These are phyloP conservation scores for Camelina neglecta DNA, from an alignment of 345 rosid species.

Conservation along the genomic window DNA sequence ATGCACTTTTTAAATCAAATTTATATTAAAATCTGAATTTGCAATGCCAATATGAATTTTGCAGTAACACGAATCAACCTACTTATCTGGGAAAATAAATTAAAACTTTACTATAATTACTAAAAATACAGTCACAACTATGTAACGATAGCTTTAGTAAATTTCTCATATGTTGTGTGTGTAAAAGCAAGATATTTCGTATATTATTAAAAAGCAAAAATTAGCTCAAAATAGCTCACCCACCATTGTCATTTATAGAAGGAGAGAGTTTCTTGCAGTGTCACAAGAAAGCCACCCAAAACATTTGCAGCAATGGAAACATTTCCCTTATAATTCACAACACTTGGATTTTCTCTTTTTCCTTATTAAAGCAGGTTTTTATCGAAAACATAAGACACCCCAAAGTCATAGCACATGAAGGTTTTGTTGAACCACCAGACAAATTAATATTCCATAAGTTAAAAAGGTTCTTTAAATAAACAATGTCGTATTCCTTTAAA, in stretches of 20 bases:
- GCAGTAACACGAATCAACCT: not conserved
- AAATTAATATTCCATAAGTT: not conserved
- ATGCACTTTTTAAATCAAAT: not conserved
- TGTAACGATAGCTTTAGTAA: not conserved
- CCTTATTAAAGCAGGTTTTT: not conserved
- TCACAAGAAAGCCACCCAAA: conserved; percentile 24
- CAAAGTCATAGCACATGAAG: conserved; percentile 29
- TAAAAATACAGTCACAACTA: not conserved
- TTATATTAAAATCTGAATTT: not conserved
- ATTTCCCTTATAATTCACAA: conserved; percentile 27
- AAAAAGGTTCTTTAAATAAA: not conserved
- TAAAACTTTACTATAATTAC: no score
- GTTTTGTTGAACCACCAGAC: conserved; percentile 25
- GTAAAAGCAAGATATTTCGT: not conserved
- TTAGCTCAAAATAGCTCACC: conserved; percentile 9
- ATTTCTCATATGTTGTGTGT: no score
- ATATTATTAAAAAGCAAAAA: conserved; percentile 4
- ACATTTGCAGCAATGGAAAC: conserved; percentile 24
- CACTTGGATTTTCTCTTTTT: conserved; percentile 22
- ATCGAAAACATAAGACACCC: not conserved
- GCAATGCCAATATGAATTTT: not conserved
- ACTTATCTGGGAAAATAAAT: not conserved
- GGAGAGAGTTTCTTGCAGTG: conserved; percentile 21
- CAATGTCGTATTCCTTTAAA: not conserved
- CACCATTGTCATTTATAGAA: conserved; percentile 2